Evolutionary conservation across 2,329 filamentous ascomycete genomes (phyloP), one percentile per base, ranked within the genome.

Genomic region (Sporothrix inflata): DNA sequence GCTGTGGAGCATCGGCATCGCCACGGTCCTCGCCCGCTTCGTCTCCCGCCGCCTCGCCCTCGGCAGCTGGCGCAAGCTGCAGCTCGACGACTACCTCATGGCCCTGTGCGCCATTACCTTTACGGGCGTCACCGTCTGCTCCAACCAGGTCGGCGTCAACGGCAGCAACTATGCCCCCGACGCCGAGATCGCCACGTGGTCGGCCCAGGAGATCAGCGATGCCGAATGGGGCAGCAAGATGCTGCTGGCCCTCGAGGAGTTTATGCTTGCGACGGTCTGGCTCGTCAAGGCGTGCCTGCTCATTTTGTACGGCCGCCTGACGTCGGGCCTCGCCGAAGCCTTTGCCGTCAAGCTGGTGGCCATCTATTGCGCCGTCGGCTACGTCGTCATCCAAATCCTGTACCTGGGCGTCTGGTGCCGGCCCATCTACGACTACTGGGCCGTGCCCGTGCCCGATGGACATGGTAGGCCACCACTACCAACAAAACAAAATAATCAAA

Each of bases 21-120:
- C 73, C 14, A 69, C 72, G 1, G 72, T 76, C 2, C 8, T 63
- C 3, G 75, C 75, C 47, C 75, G 74, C n/a, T 42, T 76, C 16
- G 51, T 60, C 1, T 79, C 81, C 8, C 76, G 81, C 16, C 78
- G 79, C 1, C 76, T 82, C 21, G 79, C 79, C 67, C 76, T 88
- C 40, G 82, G 85, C 19, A 83, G 84, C 51, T 79, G 83, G 75
- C 81, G 79, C 55, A 81, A 81, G 7, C 83, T 88, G n/a, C 85
- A 87, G 75, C 76, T 84, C 34, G 88, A 90, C 75, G 88, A 90
- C 76, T 88, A 84, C 76, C 79, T 87, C 30, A 89, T 89, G 86
- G 55, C 85, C 9, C 80, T 88, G 71, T 83, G 85, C 8, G 79
- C 85, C 24, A 80, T 83, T 21, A 78, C 78, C 49, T 83, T 83